Evolutionary conservation across 306 rosid species (phyloP).

Genomic region (Inga oerstediana): DNA sequence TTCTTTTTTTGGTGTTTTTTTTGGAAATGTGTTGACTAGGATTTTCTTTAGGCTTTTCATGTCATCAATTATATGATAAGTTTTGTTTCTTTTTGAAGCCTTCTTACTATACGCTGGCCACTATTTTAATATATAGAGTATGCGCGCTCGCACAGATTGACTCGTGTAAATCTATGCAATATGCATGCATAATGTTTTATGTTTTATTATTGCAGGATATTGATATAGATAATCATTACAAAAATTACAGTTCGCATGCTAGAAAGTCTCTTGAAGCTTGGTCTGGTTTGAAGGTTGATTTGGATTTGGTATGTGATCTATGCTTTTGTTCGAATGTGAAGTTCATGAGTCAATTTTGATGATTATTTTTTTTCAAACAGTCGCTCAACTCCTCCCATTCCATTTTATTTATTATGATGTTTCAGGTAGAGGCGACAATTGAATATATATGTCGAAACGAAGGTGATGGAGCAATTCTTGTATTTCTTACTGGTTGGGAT

Average conservation of each 20-base stretch:
- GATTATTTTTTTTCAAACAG: neutral
- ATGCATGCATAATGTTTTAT: constrained; percentile 14
- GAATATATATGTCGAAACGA: constrained; percentile 80
- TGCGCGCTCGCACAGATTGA: neutral
- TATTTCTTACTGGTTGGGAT: constrained; percentile 98
- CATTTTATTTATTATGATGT: constrained; percentile 29
- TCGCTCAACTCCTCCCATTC: constrained; percentile 5
- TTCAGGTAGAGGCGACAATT: constrained; percentile 84
- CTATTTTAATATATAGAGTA: neutral
- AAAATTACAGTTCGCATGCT: constrained; percentile 59
- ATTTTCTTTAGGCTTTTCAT: constrained; percentile 13
- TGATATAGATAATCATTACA: constrained; percentile 71
- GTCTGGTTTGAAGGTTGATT: constrained; percentile 86
- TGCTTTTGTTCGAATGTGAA: constrained; percentile 21
- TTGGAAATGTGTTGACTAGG: constrained; percentile 1
- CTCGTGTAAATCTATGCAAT: neutral
- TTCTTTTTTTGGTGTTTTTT: neutral
- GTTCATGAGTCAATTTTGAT: neutral
- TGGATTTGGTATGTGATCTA: constrained; percentile 78
- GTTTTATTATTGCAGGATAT: constrained; percentile 59
- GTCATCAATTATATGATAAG: neutral
- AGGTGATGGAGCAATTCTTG: constrained; percentile 86
- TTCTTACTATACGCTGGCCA: neutral
- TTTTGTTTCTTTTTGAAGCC: constrained; percentile 5
- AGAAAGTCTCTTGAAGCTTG: constrained; percentile 92